Base-by-base conservation (phyloP, 2,329 filamentous ascomycete species). In the Fusarium newnesense region DNA sequence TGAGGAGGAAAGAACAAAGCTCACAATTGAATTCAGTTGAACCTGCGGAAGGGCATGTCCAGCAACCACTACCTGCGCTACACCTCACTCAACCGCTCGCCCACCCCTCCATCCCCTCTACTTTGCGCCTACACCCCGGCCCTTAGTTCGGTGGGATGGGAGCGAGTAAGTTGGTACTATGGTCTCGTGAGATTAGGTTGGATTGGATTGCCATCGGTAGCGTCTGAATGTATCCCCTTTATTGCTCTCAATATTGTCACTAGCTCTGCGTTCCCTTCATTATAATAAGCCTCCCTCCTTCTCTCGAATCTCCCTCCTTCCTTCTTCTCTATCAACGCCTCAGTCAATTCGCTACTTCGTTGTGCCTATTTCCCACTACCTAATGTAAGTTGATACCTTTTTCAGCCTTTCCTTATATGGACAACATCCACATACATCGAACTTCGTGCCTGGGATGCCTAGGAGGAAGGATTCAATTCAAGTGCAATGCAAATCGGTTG, bases 251-350 rank as follows among this genome's bases (percentile, higher is more conserved):
- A 61, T 61, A 67, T 67, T 67, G 64, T 67, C 47, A 61, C 70
- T 60, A 58, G 67, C 59, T 69, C 44, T 56, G 59, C 39, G 54
- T 60, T 67, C 67, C 71, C 63, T 73, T 74, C 43, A 72, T 74
- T 74, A 74, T 74, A 74, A 74, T 72, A 76, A 73, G 71, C 69
- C 71, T 70, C 65, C 47, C 60, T 72, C 73, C 59, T 60, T 58
- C 66, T 59, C 63, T 37, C 26, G 40, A 59, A n/a, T 64, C 50
- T 62, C 47, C 28, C 47, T 57, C 60, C 30, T 64, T 36, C 47
- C 50, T 72, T 69, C 46, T 50, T 74, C 71, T 74, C 63, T 39
- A 74, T 72, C 71, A 74, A 74, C 71, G 71, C 61, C 64, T 67
- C 67, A 70, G 71, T 74, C 71, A 74, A 74, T 54, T 74, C 65